Evolutionary conservation across 352 stramenopile genomes (phyloP).

Genomic region (Blastocystis sp.): DNA sequence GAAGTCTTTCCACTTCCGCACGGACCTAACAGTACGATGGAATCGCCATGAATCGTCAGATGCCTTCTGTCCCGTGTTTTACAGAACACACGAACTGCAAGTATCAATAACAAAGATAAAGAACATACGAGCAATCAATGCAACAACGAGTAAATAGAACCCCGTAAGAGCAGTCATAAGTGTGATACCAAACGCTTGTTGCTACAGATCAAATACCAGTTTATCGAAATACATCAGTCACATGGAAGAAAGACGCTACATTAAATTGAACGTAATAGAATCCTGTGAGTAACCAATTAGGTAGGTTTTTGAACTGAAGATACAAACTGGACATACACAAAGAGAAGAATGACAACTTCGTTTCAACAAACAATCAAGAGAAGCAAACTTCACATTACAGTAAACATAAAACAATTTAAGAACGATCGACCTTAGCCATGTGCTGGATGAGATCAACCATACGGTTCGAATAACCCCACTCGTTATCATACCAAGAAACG

Average conservation of each 20-base stretch:
- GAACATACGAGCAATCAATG: not conserved
- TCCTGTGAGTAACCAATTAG: not conserved
- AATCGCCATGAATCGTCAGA: constrained; percentile 13
- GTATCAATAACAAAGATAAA: not conserved
- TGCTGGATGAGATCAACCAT: constrained; percentile 92
- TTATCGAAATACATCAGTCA: not conserved
- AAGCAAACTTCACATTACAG: not conserved
- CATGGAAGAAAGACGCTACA: constrained; percentile 5
- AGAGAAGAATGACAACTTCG: too few species aligned
- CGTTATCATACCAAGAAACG: constrained; percentile 98
- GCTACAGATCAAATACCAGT: not conserved
- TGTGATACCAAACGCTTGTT: constrained; percentile 8
- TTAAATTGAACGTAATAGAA: constrained; percentile 47
- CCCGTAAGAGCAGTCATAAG: not conserved
- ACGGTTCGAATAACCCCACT: constrained; percentile 93
- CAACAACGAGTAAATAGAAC: not conserved
- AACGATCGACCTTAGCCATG: constrained; percentile 69
- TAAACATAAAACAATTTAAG: constrained; percentile 41
- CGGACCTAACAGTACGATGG: constrained; percentile 1
- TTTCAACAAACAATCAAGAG: not conserved
- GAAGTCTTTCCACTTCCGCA: constrained; percentile 34
- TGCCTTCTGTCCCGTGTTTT: not conserved
- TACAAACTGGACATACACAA: too few species aligned
- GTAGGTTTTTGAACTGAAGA: not conserved
- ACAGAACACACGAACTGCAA: not conserved